Conservation (phyloP, 371 early-diverging fungal genomes). For the Saksenaea oblongispora region DNA sequence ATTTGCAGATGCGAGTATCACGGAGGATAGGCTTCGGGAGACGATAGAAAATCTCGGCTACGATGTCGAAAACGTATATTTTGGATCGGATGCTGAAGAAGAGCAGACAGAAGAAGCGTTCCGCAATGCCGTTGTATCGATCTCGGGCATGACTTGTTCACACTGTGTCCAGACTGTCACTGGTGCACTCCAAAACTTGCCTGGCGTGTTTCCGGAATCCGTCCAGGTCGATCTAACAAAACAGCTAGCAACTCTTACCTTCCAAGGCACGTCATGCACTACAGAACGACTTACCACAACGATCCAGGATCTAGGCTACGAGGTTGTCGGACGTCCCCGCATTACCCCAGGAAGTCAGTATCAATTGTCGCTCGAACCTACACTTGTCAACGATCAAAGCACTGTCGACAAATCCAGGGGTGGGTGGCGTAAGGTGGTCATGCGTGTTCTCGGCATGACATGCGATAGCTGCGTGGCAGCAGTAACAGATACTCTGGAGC, state of each 20-base stretch:
- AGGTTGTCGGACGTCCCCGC: conserved; percentile 36
- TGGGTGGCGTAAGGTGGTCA: conserved; percentile 37
- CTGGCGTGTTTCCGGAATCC: conserved; percentile 54
- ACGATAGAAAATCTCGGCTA: conserved; percentile 70
- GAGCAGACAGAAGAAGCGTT: neutral
- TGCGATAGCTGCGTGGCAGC: conserved; percentile 35
- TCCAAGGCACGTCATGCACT: conserved; percentile 11
- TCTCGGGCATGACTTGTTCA: conserved; percentile 81
- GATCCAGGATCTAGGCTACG: conserved; percentile 70
- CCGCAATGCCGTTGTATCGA: conserved; percentile 32
- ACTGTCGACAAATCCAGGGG: neutral
- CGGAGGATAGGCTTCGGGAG: conserved; percentile 34
- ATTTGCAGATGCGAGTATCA: conserved; percentile 20
- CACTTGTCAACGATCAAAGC: neutral
- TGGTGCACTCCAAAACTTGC: conserved; percentile 30
- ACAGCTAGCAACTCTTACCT: conserved; percentile 48
- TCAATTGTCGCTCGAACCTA: neutral
- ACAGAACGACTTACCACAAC: conserved; percentile 36
- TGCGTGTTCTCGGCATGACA: conserved; percentile 48
- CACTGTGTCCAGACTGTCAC: conserved; percentile 75
- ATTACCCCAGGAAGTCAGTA: conserved; percentile 8
- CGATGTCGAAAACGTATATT: conserved; percentile 38
- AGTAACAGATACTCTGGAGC: conserved; percentile 34
- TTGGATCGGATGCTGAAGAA: neutral
- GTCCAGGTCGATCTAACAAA: conserved; percentile 50